Conservation (phyloP, 805 yeast species). For the Metschnikowia reukaufii region DNA sequence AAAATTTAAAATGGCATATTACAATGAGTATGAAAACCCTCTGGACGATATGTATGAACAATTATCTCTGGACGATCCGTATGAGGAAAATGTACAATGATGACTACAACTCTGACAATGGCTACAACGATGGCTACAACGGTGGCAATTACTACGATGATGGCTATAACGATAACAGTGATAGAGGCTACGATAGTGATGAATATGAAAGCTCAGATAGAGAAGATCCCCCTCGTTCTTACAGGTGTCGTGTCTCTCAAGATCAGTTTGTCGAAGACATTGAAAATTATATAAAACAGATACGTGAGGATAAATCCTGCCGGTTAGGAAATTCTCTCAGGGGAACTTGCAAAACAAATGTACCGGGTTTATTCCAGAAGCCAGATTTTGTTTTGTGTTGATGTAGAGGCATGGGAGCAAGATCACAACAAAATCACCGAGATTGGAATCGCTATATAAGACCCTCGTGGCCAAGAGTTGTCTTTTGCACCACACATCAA, state of each 20-base stretch:
- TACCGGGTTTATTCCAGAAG: background rate
- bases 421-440: background rate
- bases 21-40: no score
- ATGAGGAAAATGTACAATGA: no score
- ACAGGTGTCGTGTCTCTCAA: background rate
- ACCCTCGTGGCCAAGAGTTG: conserved; percentile 18
- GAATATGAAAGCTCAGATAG: background rate
- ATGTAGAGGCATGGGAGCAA: conserved; percentile 21
- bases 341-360: background rate
- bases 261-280: background rate
- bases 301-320: background rate
- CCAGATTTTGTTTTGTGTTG: conserved; percentile 18
- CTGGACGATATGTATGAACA: no score
- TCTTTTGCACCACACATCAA: conserved; percentile 18
- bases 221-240: background rate
- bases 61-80: no score
- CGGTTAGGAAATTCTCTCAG: background rate
- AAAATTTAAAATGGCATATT: no score
- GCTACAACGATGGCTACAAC: background rate
- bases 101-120: no score
- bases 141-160: background rate
- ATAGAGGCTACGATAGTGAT: background rate
- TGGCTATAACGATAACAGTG: background rate
- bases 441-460: conserved; percentile 27
- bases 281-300: no score